phyloP scores from a whole-genome alignment of 164 flowering plant species.

The Tetracentron sinense region DNA sequence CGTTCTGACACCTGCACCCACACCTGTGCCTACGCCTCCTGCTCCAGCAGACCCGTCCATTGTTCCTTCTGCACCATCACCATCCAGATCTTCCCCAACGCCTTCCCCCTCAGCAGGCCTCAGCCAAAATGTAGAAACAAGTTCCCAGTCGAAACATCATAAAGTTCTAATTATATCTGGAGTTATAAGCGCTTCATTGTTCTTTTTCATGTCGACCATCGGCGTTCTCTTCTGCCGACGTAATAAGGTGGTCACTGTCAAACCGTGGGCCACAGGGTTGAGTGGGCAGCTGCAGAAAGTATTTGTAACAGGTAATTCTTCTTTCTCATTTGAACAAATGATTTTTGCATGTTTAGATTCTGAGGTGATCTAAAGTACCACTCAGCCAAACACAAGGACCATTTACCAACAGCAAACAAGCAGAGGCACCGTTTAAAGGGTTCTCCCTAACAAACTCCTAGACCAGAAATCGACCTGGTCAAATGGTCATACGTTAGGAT shows the following conservation, averaged over 20 bases:
- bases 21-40: conserved; percentile 13
- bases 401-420: neutral
- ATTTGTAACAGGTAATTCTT: conserved; percentile 47
- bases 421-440: too few species aligned
- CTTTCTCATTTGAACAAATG: conserved; percentile 1
- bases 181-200: conserved; percentile 23
- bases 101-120: conserved; percentile 29
- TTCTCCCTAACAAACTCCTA: too few species aligned
- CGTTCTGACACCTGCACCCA: conserved; percentile 21
- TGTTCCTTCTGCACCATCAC: conserved; percentile 9
- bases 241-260: conserved; percentile 45
- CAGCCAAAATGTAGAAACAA: neutral
- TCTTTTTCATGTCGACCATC: conserved; percentile 27
- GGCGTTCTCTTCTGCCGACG: conserved; percentile 31
- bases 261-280: conserved; percentile 68
- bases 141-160: conserved; percentile 11
- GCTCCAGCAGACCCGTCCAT: conserved; percentile 3
- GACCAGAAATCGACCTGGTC: neutral
- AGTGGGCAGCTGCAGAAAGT: conserved; percentile 76
- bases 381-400: neutral
- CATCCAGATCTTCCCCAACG: conserved; percentile 7
- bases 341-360: neutral
- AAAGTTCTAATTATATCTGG: conserved; percentile 18
- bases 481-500: neutral
- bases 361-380: neutral